phyloP scores from a whole-genome alignment of 441 rosid genomes.

The Macaranga tanarius region DNA sequence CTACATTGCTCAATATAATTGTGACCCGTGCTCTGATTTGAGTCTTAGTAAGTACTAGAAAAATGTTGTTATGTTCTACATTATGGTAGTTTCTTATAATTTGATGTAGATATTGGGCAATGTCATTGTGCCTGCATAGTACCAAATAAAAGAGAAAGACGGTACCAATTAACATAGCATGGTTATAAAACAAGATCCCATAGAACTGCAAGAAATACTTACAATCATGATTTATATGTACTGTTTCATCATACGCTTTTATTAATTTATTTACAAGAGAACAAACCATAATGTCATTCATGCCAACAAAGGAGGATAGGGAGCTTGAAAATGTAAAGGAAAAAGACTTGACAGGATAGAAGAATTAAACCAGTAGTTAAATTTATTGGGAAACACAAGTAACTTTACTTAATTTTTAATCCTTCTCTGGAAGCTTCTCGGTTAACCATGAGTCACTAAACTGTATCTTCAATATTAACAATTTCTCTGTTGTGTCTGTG shows the following conservation, averaged over 20 bases:
- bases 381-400: neutral
- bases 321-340: neutral
- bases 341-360: neutral
- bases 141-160: neutral
- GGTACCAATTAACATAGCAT: neutral
- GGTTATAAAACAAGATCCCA: neutral
- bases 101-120: neutral
- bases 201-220: neutral
- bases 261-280: too few relatives aligned
- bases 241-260: neutral
- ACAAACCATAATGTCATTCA: neutral
- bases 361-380: neutral
- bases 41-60: conserved; percentile 67
- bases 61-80: neutral
- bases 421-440: neutral
- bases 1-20: conserved; percentile 70
- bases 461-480: neutral
- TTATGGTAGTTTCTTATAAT: neutral
- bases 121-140: neutral
- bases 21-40: conserved; percentile 80
- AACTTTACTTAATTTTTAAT: neutral
- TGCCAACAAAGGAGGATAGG: neutral
- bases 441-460: neutral
- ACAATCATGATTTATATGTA: neutral
- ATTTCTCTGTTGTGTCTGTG: conserved; percentile 7